Evolutionary conservation across 352 stramenopile species (phyloP).

Genomic region (Pythium scleroteichum): DNA sequence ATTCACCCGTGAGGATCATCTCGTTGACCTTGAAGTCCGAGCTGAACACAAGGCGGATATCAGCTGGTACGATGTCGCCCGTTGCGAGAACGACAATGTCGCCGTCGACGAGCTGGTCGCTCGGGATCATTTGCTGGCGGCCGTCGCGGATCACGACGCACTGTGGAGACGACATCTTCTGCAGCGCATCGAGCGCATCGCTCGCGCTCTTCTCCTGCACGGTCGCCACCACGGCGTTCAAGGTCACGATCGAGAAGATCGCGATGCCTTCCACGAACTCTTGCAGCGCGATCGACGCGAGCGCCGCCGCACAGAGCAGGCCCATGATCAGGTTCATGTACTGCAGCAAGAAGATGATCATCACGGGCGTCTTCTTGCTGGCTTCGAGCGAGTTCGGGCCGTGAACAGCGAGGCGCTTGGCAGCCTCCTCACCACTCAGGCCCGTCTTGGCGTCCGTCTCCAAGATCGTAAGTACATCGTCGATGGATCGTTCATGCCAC

Average conservation of each 20-base stretch:
- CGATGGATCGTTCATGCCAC: conserved; percentile 57
- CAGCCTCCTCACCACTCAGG: conserved; percentile 35
- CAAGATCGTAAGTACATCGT: conserved; percentile 42
- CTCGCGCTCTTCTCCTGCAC: conserved; percentile 66
- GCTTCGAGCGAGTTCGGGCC: conserved; percentile 53
- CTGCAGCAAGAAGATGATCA: conserved; percentile 72
- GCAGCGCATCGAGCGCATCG: conserved; percentile 68
- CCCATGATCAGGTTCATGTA: conserved; percentile 81
- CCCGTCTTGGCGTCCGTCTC: conserved; percentile 42
- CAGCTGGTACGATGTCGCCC: conserved; percentile 92
- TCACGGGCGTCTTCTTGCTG: conserved; percentile 55
- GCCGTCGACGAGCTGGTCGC: conserved; percentile 65
- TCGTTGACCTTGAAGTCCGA: conserved; percentile 91
- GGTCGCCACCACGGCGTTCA: conserved; percentile 73
- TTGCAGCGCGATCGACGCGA: conserved; percentile 66
- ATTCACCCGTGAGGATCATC: conserved; percentile 94
- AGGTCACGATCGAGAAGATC: conserved; percentile 72
- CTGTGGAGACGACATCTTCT: conserved; percentile 73
- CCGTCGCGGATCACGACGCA: conserved; percentile 55
- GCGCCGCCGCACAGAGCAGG: conserved; percentile 53
- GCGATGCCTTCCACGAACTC: conserved; percentile 71
- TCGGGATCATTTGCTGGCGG: conserved; percentile 51
- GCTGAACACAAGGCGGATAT: conserved; percentile 89
- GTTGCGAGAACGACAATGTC: conserved; percentile 85
- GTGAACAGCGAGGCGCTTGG: conserved; percentile 38